Base-by-base conservation (phyloP, 495 filamentous ascomycete species). In the Terfezia claveryi region DNA sequence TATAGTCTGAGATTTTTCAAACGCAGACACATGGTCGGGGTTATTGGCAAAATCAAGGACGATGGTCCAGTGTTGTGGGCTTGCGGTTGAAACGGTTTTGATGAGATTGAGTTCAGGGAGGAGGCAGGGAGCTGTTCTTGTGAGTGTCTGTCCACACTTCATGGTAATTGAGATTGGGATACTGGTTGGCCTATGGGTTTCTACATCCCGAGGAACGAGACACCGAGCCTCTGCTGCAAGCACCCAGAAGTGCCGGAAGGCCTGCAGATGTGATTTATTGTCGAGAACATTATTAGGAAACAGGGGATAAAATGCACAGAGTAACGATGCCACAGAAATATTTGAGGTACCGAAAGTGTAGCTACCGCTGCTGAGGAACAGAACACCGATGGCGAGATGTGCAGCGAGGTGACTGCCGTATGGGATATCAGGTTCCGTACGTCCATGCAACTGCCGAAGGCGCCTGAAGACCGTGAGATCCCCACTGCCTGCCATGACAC, bases 161-260 rank as follows among this genome's bases (percentile, higher is more conserved):
- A 78, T 69, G 10, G 70, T 74, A 41, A 81, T 67, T 0, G 58
- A 72, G 58, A 99, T 74, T 0, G 85, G 82, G 17, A 89, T 72
- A 37, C 77, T 74, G 53, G 89, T 75, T 1, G 88, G 85, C 10
- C 81, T 79, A 54, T 82, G 75, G 0, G 83, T 89, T 55, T 85
- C 82, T 8, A 89, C 76, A 58, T 96, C 89, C 50, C 85, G 81
- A 8, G 82, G 75, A 4, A 99, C 74, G 5, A 96, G 73, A 64
- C 91, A 96, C 52, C 91, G 79, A 0, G 85, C 77, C 57, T 96
- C 91, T 8, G 86, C 81, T 7, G 92, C 91, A 10, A 99, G 74
- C 12, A 93, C 87, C 91, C 91, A 99, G 63, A 99, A 80, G 67
- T 99, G 91, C 2, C 92, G 81, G 73, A 96, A 93, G 8, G 91